These are phyloP conservation scores for Leccinum subatratum DNA, from an alignment of 1,284 basidiomycete species.

Conservation along the genomic window DNA sequence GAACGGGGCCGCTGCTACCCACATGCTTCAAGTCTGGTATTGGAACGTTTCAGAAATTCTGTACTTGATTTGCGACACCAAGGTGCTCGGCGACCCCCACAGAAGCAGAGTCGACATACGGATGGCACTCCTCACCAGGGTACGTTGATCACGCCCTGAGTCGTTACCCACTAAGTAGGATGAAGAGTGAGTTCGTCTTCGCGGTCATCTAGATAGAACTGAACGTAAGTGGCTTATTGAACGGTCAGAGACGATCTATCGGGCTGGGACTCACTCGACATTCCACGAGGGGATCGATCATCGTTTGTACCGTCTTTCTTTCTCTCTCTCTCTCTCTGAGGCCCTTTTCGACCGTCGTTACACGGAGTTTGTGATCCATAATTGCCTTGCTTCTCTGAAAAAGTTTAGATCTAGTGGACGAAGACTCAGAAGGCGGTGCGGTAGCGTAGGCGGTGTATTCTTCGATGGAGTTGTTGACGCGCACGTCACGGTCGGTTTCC, in stretches of 20 bases:
- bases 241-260: background rate
- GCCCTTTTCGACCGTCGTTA: slow-evolving; percentile 95
- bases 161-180: slow-evolving; percentile 97
- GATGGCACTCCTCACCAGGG: slow-evolving; percentile 50
- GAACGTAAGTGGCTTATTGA: slow-evolving; percentile 5
- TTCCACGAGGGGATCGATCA: slow-evolving; percentile 83
- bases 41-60: slow-evolving; percentile 87
- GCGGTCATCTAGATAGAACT: slow-evolving; percentile 93
- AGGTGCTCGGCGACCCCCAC: slow-evolving; percentile 83
- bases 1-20: slow-evolving; percentile 27
- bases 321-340: slow-evolving; percentile 42
- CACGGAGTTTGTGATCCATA: slow-evolving; percentile 75
- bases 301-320: slow-evolving; percentile 71
- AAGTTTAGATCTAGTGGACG: slow-evolving; percentile 28
- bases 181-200: slow-evolving; percentile 91
- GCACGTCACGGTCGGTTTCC: slow-evolving; percentile 82
- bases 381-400: slow-evolving; percentile 71
- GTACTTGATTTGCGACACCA: slow-evolving; percentile 85
- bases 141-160: slow-evolving; percentile 89
- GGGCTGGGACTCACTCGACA: slow-evolving; percentile 59
- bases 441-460: slow-evolving; percentile 42
- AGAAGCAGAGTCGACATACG: background rate
- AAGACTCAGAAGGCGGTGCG: slow-evolving; percentile 23
- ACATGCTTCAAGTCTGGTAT: slow-evolving; percentile 94
- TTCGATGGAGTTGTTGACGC: slow-evolving; percentile 58